These are phyloP conservation scores for Calonectria pauciramosa DNA, from an alignment of 2,329 filamentous ascomycete genomes.

Conservation along the genomic window DNA sequence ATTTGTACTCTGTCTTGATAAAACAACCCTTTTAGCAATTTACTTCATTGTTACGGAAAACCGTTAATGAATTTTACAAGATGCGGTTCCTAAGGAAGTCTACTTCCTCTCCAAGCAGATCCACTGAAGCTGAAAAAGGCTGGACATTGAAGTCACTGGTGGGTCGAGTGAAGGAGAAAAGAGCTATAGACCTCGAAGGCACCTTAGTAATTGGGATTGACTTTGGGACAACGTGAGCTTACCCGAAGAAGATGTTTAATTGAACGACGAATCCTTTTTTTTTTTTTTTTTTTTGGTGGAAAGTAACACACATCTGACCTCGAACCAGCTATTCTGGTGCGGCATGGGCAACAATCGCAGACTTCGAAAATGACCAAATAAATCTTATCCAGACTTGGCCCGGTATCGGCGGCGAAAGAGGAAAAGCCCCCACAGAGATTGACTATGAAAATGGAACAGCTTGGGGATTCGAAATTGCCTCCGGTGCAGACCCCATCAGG, in stretches of 20 bases:
- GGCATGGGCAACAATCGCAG: conserved; percentile 16
- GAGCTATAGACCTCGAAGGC: background rate
- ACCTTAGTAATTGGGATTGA: background rate
- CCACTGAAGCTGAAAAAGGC: background rate
- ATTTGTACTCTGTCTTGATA: no score
- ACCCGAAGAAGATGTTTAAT: no score
- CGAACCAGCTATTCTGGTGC: background rate
- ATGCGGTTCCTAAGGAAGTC: background rate
- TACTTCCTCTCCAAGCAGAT: background rate
- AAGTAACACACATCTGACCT: no score
- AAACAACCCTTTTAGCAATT: no score
- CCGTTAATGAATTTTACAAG: no score
- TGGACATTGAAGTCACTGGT: background rate
- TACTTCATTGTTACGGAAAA: no score
- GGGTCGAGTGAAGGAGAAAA: background rate
- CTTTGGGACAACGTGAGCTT: background rate
- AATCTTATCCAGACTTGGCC: conserved; percentile 20
- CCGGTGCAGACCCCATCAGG: background rate
- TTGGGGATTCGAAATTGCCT: conserved; percentile 15
- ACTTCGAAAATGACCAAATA: conserved; percentile 18
- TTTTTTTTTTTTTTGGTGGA: no score
- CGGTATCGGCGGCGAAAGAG: conserved; percentile 3
- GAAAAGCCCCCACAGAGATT: conserved; percentile 18
- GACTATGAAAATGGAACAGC: conserved; percentile 3
- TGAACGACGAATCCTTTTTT: no score